Evolutionary conservation across 139 green algal genomes (phyloP), one percentile per base, ranked within the genome.

Genomic region (Chlamydomonas eustigma): DNA sequence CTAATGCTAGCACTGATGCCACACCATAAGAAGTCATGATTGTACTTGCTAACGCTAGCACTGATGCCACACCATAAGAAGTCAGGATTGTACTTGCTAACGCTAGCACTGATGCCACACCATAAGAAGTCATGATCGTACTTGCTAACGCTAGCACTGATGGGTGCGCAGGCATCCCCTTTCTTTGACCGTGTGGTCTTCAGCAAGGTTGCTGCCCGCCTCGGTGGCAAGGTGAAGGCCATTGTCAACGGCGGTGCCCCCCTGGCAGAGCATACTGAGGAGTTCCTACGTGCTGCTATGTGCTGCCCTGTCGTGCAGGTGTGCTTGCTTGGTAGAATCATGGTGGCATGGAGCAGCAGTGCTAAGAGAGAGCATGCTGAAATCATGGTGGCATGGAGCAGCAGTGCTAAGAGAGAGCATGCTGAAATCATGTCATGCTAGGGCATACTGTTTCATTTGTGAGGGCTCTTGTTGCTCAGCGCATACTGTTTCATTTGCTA

Each of bases 181-280:
- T 90, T 97, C 65, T 94, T 94, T 74, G 94, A 98, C 90, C 84
- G 76, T 51, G 58, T 93, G n/a, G 76, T 98, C 8, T 96, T 97
- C 81, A 84, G 72, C 80, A 95, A 95, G 90, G 80, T 89, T 32
- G 90, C 88, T 51, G 50, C 77, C 34, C 78, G 77, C 12, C 83
- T 97, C 50, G 92, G 92, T 36, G 92, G 92, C 64, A 85, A 87
- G 36, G 81, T 83, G 69, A 89, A 91, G 63, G 86, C 91, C 31
- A 90, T 97, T 25, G 81, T 96, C 30, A 89, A 70, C 37, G 93
- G 93, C 6, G 93, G 91, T 39, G 93, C 93, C 0, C 93, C 93
- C n/a, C 89, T 97, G 71, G 87, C 91, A 0, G 84, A 82, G 12
- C 88, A 95, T 68, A 91, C 96, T 65, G 91, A 97, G 87, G 88